These are phyloP conservation scores for Pythium phragmiticola DNA, from an alignment of 352 stramenopile genomes.

Conservation along the genomic window DNA sequence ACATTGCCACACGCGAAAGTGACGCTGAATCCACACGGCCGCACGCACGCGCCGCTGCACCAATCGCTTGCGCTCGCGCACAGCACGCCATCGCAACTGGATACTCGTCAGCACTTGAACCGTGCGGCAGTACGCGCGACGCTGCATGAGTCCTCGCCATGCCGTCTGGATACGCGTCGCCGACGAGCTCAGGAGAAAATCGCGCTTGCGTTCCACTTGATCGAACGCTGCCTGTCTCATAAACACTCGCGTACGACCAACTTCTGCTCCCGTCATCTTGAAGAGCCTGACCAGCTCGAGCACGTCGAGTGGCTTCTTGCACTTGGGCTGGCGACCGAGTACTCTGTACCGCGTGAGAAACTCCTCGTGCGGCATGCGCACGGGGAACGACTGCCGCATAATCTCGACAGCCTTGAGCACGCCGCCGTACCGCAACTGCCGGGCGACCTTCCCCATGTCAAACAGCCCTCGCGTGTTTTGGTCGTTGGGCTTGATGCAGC, in stretches of 20 bases:
- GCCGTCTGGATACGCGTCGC: constrained; percentile 46
- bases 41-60: constrained; percentile 34
- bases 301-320: constrained; percentile 16
- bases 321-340: constrained; percentile 25
- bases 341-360: constrained; percentile 63
- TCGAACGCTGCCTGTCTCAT: constrained; percentile 64
- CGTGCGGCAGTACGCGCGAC: constrained; percentile 32
- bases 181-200: constrained; percentile 31
- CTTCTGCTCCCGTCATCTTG: constrained; percentile 44
- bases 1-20: constrained; percentile 35
- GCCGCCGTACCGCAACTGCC: constrained; percentile 79
- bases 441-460: constrained; percentile 69
- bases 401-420: constrained; percentile 86
- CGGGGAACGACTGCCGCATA: constrained; percentile 79
- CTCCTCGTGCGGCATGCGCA: constrained; percentile 66
- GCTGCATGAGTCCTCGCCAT: constrained; percentile 42
- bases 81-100: constrained; percentile 57
- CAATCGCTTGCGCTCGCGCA: constrained; percentile 43
- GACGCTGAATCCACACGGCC: constrained; percentile 37
- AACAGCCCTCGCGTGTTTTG: constrained; percentile 90
- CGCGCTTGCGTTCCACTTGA: constrained; percentile 49
- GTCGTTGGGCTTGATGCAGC: constrained; percentile 99
- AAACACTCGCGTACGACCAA: constrained; percentile 74
- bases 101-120: constrained; percentile 40
- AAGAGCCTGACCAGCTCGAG: constrained; percentile 37